These are phyloP conservation scores for Actinomortierella ambigua DNA, from an alignment of 371 early-diverging fungal genomes.

Conservation along the genomic window DNA sequence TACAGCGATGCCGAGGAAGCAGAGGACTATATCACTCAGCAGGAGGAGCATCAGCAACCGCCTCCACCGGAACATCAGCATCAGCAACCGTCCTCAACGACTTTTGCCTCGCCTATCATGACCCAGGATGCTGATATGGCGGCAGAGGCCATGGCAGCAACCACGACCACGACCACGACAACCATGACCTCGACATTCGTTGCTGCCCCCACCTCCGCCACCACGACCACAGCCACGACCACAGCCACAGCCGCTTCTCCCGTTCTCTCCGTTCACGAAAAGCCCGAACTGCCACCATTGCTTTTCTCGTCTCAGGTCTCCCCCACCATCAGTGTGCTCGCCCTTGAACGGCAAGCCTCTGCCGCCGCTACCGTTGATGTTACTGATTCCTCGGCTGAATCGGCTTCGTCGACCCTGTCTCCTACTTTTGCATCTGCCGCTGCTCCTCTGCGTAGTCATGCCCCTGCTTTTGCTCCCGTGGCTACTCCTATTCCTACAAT, in stretches of 20 bases:
- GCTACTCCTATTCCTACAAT: not conserved
- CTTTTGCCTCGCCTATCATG: no score
- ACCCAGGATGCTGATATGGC: no score
- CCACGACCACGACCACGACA: no score
- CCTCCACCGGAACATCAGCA: no score
- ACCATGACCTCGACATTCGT: no score
- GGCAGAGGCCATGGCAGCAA: no score
- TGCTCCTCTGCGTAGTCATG: not conserved
- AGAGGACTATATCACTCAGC: conserved; percentile 1
- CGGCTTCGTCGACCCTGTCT: not conserved
- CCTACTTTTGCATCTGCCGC: not conserved
- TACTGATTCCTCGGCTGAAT: no score
- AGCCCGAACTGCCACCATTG: conserved; percentile 25
- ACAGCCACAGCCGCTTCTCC: not conserved
- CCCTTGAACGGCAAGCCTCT: no score
- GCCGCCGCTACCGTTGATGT: no score
- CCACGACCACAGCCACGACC: not conserved
- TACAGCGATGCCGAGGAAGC: conserved; percentile 23
- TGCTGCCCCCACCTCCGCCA: no score
- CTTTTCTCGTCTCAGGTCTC: conserved; percentile 6
- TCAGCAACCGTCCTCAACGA: no score
- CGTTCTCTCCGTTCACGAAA: conserved; percentile 2
- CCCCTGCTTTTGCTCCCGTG: not conserved
- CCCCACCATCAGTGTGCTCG: no score
- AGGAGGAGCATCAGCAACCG: not conserved